These are phyloP conservation scores for Dactylellina parvicollis DNA, from an alignment of 2,329 filamentous ascomycete species.

Conservation along the genomic window DNA sequence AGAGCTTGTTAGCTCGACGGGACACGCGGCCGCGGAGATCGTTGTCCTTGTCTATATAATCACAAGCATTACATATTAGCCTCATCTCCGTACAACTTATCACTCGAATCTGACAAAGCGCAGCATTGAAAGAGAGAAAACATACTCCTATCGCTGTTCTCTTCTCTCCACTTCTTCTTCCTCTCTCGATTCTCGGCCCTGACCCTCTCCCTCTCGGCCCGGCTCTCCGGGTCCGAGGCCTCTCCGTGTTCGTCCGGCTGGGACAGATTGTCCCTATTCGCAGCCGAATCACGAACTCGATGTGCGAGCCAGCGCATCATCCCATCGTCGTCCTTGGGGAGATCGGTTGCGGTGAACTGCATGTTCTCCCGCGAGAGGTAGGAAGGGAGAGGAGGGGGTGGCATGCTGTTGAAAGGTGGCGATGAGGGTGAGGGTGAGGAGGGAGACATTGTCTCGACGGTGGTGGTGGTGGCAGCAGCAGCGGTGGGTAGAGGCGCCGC, in stretches of 20 bases:
- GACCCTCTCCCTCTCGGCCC: constrained; percentile 58
- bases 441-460: background rate
- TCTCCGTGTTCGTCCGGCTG: constrained; percentile 23
- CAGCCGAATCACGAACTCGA: constrained; percentile 41
- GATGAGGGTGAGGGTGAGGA: background rate
- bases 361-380: constrained; percentile 25
- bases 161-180: constrained; percentile 59
- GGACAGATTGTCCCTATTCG: constrained; percentile 2
- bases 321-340: constrained; percentile 43
- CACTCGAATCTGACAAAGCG: no score
- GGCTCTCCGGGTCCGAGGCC: constrained; percentile 41
- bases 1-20: constrained; percentile 58
- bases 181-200: constrained; percentile 59
- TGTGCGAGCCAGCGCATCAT: constrained; percentile 53
- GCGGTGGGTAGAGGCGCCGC: background rate
- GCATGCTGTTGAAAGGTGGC: background rate
- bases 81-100: no score
- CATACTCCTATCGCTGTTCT: constrained; percentile 59
- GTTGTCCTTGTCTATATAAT: constrained; percentile 58
- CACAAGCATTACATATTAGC: constrained; percentile 6
- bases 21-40: constrained; percentile 59
- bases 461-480: background rate
- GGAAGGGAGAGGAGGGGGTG: background rate
- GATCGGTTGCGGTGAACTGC: constrained; percentile 39
- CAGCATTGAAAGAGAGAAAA: background rate